Evolutionary conservation across 179 eudicot genomes (phyloP).

Genomic region (Beta lomatogona): DNA sequence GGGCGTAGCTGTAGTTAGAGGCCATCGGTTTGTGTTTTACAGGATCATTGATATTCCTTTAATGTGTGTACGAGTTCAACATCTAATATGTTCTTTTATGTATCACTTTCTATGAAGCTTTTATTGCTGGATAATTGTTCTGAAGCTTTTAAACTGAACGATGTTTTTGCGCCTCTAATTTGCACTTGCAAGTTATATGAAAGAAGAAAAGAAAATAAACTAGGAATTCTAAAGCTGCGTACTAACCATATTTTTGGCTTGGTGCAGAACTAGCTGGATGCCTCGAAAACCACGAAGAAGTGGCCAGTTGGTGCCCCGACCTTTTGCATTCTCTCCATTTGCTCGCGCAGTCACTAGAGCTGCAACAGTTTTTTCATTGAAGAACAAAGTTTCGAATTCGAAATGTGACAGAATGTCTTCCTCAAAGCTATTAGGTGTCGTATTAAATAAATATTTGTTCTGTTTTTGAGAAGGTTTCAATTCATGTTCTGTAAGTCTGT

Average conservation of each 20-base stretch:
- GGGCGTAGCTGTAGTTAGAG: too few species aligned
- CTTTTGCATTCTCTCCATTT: slow-evolving; percentile 37
- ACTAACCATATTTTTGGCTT: background rate
- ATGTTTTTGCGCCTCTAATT: background rate
- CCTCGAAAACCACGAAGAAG: slow-evolving; percentile 45
- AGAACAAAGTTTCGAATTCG: slow-evolving; percentile 15
- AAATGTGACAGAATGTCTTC: slow-evolving; percentile 18
- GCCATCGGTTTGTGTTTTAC: background rate
- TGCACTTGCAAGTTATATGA: background rate
- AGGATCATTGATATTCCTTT: background rate
- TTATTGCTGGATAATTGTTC: background rate
- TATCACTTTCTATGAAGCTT: background rate
- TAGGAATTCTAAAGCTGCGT: background rate
- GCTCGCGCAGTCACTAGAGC: slow-evolving; percentile 37
- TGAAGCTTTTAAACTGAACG: background rate
- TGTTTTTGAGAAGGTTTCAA: background rate
- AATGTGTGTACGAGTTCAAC: background rate
- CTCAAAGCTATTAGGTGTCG: slow-evolving; percentile 28
- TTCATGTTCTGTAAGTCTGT: background rate
- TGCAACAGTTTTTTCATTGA: slow-evolving; percentile 16
- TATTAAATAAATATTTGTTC: background rate
- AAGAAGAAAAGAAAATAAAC: background rate
- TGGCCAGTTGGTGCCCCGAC: slow-evolving; percentile 23
- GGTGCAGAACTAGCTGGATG: slow-evolving; percentile 26
- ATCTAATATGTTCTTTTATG: background rate